Evolutionary conservation across 192 early-diverging fungal species (phyloP), one percentile per base, ranked within the genome.

Genomic region (Entophlyctis helioformis): DNA sequence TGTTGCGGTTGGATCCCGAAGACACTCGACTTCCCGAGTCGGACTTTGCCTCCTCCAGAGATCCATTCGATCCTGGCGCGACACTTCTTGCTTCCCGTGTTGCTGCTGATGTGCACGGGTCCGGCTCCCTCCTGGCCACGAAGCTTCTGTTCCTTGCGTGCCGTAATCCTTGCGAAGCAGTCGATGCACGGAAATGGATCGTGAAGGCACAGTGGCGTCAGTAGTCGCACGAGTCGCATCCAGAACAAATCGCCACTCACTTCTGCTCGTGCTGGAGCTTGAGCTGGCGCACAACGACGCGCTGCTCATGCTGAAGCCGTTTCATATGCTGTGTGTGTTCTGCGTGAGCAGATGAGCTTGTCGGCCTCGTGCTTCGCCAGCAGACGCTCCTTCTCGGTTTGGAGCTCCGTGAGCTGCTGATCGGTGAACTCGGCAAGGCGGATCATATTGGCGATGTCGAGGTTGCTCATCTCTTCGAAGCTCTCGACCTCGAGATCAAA

Each of bases 221-320:
- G 29, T 8, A 31, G 11, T 31, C 29, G 29, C 29, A 4, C 29
- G 11, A 11, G 29, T 31, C 11, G 29, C 6, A 31, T 31, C 11
- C 29, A 31, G 11, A 4, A 31, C 29, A 31, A n/a, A 31, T 31
- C 29, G 29, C 11, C n/a, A 31, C 29, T 31, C 11, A 11, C 29
- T 11, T 31, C 6, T 31, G 29, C 29, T 31, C 29, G 34, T 69
- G 67, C 47, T 69, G 62, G 26, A 41, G 23, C 46, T 56, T 53
- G 27, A 69, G 51, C 36, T 57, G 40, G 21, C 50, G 53, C 48
- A 58, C 51, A 27, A 64, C 62, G 24, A 43, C 48, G 23, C 51
- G 48, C 29, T 60, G 59, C 22, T 54, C 57, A 8, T 29, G 22
- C 29, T 32, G 35, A 10, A 54, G 39, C 32, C 13, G n/a, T 2